A percentile compares a stretch with the other conserved stretches of the same genome.
Evolutionary conservation across 306 rosid species (phyloP).

Genomic region (Sophora flavescens): DNA sequence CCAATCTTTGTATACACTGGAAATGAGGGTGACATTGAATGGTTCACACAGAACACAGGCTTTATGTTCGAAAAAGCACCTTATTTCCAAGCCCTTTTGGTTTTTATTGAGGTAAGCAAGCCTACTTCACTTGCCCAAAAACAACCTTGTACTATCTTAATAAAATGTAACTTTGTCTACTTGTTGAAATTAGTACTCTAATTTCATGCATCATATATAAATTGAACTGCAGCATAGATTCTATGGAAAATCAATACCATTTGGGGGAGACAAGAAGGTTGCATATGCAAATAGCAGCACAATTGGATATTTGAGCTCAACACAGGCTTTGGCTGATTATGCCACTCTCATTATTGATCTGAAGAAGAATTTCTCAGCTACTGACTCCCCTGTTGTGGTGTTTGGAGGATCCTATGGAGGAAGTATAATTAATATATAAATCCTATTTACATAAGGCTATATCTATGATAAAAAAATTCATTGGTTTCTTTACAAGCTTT

Average conservation of each 20-base stretch:
- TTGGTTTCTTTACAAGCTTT: neutral
- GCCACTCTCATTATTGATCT: constrained; percentile 74
- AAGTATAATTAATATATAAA: constrained; percentile 52
- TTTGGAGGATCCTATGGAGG: constrained; percentile 97
- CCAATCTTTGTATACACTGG: constrained; percentile 96
- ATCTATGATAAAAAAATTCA: neutral
- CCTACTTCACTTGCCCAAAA: neutral
- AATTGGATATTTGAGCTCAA: constrained; percentile 77
- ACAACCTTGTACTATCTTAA: neutral
- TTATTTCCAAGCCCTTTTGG: constrained; percentile 73
- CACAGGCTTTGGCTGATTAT: constrained; percentile 91
- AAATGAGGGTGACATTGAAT: constrained; percentile 85
- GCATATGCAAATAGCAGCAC: constrained; percentile 64
- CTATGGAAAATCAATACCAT: constrained; percentile 89
- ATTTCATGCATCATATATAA: constrained; percentile 14
- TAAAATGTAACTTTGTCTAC: neutral
- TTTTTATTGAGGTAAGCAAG: constrained; percentile 80
- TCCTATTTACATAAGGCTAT: neutral
- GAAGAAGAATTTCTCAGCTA: constrained; percentile 69
- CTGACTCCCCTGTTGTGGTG: constrained; percentile 79
- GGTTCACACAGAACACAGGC: constrained; percentile 90
- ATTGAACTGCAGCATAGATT: constrained; percentile 76
- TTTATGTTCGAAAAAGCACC: constrained; percentile 78
- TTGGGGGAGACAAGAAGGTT: constrained; percentile 60
- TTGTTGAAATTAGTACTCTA: neutral